Percentiles rank a stretch among this genome's conserved stretches.
These are phyloP conservation scores for Candida ipomoeae DNA, from an alignment of 805 yeast species.

Conservation along the genomic window DNA sequence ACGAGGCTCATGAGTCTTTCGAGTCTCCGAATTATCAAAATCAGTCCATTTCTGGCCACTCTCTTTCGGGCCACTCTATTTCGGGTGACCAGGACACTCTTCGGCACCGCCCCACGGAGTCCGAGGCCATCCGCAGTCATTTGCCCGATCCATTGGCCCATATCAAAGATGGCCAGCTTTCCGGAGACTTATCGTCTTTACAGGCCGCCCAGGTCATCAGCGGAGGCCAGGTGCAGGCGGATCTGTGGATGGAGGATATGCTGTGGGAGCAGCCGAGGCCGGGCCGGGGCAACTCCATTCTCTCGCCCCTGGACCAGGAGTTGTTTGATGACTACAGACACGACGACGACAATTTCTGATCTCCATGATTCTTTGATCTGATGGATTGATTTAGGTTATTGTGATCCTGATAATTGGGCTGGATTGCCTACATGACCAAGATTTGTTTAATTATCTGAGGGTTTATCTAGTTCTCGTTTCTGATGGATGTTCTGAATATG, in stretches of 20 bases:
- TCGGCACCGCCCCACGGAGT: slow-evolving; percentile 12
- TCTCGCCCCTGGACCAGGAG: slow-evolving; percentile 32
- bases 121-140: slow-evolving; percentile 19
- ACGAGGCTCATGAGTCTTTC: not conserved
- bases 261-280: slow-evolving; percentile 15
- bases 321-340: slow-evolving; percentile 41
- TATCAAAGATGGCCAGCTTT: slow-evolving; percentile 36
- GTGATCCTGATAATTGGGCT: too few relatives aligned
- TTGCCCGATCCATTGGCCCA: slow-evolving; percentile 45
- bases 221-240: slow-evolving; percentile 35
- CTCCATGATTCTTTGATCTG: too few relatives aligned
- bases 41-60: too few relatives aligned
- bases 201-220: slow-evolving; percentile 39
- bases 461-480: too few relatives aligned
- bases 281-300: slow-evolving; percentile 14
- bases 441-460: too few relatives aligned
- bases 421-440: too few relatives aligned
- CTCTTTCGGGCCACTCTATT: not conserved
- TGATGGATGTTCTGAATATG: too few relatives aligned
- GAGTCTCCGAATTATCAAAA: not conserved
- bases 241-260: slow-evolving; percentile 37
- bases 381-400: too few relatives aligned
- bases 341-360: slow-evolving; percentile 25
- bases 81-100: not conserved
- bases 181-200: slow-evolving; percentile 27